Percentiles rank a stretch among this genome's conserved stretches.
phyloP scores from a whole-genome alignment of 352 stramenopile species.

The Phytophthora sp. region DNA sequence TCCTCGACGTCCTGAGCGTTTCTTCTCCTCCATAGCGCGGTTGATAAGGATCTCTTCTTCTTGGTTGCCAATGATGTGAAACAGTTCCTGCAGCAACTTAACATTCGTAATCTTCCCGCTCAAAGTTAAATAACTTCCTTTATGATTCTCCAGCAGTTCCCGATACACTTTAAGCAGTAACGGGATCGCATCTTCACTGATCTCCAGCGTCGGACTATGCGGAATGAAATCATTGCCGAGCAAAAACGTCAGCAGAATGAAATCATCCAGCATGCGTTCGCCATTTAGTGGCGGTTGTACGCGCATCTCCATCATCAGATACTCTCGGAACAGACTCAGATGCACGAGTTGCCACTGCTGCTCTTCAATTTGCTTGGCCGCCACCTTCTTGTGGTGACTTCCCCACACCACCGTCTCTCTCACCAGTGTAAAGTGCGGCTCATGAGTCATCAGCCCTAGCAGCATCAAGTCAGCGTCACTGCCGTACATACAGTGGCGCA shows the following conservation, averaged over 20 bases:
- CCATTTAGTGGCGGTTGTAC: constrained; percentile 59
- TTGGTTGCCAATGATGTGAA: constrained; percentile 92
- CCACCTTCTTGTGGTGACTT: constrained; percentile 55
- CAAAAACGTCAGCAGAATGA: constrained; percentile 99
- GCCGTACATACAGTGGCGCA: constrained; percentile 98
- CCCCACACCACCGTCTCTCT: constrained; percentile 98
- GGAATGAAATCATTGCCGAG: constrained; percentile 99
- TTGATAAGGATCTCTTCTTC: constrained; percentile 95
- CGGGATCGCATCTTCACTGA: constrained; percentile 98
- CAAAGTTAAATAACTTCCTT: constrained; percentile 93
- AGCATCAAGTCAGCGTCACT: constrained; percentile 99
- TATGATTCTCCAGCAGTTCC: constrained; percentile 82
- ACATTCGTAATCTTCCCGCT: constrained; percentile 92
- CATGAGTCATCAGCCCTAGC: constrained; percentile 97
- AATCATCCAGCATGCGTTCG: constrained; percentile 99
- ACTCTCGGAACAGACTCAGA: constrained; percentile 96
- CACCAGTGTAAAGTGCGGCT: constrained; percentile 98
- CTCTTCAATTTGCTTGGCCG: constrained; percentile 93
- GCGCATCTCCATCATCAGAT: constrained; percentile 97
- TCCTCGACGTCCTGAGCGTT: constrained; percentile 40
- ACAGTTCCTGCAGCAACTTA: constrained; percentile 91
- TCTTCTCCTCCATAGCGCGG: constrained; percentile 64
- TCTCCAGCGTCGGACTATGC: constrained; percentile 98
- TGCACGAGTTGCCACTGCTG: constrained; percentile 98
- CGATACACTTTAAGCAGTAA: constrained; percentile 93